phyloP scores from a whole-genome alignment of 495 filamentous ascomycete species.

The Penicillium paradoxum region DNA sequence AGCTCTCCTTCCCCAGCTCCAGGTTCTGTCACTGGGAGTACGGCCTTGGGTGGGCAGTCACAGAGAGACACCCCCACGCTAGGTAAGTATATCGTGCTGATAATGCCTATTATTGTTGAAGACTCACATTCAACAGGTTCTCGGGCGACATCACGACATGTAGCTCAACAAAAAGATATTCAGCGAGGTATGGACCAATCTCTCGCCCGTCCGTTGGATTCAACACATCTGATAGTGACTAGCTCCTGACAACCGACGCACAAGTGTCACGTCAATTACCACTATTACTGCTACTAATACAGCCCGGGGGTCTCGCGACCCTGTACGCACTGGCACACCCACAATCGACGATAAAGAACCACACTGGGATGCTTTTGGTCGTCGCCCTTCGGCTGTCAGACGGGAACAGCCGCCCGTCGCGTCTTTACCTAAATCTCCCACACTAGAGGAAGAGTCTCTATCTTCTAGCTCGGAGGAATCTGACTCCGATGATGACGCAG shows the following conservation, averaged over 20 bases:
- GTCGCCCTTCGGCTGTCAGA: slow-evolving; percentile 26
- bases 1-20: slow-evolving; percentile 43
- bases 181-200: slow-evolving; percentile 32
- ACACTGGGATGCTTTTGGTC: slow-evolving; percentile 32
- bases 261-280: slow-evolving; percentile 50
- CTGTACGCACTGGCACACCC: slow-evolving; percentile 45
- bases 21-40: slow-evolving; percentile 46
- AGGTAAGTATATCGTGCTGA: slow-evolving; percentile 42
- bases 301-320: slow-evolving; percentile 22
- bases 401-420: slow-evolving; percentile 24
- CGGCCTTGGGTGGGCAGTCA: slow-evolving; percentile 48
- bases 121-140: slow-evolving; percentile 37
- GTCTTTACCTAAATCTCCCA: slow-evolving; percentile 30
- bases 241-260: slow-evolving; percentile 37
- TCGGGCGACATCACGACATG: slow-evolving; percentile 55
- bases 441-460: slow-evolving; percentile 32
- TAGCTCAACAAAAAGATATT: slow-evolving; percentile 57
- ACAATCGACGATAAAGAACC: slow-evolving; percentile 32
- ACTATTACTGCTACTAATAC: slow-evolving; percentile 50
- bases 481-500: slow-evolving; percentile 50
- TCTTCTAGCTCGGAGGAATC: slow-evolving; percentile 46
- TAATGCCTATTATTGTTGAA: neutral
- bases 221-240: neutral
- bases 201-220: neutral
- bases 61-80: slow-evolving; percentile 55